Conservation (phyloP, 371 early-diverging fungal genomes). For the Apophysomyces sp. region DNA sequence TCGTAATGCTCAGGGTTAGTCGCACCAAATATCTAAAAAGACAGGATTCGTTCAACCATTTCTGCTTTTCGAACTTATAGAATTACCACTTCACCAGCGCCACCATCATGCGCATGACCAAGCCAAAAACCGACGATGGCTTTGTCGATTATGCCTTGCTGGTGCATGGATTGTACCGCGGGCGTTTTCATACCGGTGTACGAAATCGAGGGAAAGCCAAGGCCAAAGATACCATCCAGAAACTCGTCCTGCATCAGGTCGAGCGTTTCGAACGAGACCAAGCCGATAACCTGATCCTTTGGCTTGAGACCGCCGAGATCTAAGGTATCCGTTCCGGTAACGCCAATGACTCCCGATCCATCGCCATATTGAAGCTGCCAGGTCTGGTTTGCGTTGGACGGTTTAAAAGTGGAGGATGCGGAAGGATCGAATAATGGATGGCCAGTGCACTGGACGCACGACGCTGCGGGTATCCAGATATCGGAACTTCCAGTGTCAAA, state of each 20-base stretch:
- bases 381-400: conserved; percentile 12
- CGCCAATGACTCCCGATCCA: conserved; percentile 49
- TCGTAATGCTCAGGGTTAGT: conserved; percentile 33
- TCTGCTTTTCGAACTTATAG: background rate
- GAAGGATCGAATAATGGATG: conserved; percentile 26
- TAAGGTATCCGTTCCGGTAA: conserved; percentile 39
- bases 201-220: conserved; percentile 45
- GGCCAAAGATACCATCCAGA: conserved; percentile 59
- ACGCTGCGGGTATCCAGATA: conserved; percentile 47
- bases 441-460: conserved; percentile 29
- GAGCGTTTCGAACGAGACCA: conserved; percentile 26
- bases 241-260: conserved; percentile 35
- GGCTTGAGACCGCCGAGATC: conserved; percentile 29
- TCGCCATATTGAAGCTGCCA: conserved; percentile 51
- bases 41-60: background rate
- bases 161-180: conserved; percentile 23
- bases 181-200: conserved; percentile 28
- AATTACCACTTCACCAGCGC: conserved; percentile 40
- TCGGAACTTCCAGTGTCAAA: conserved; percentile 62
- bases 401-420: conserved; percentile 17
- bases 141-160: conserved; percentile 13
- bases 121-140: conserved; percentile 39
- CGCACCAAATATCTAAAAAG: conserved; percentile 35
- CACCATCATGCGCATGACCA: conserved; percentile 29
- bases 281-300: conserved; percentile 30